A percentile compares a stretch with the other conserved stretches of the same genome.
phyloP scores from a whole-genome alignment of 176 grass and related monocot genomes.

The Zoysia japonica region DNA sequence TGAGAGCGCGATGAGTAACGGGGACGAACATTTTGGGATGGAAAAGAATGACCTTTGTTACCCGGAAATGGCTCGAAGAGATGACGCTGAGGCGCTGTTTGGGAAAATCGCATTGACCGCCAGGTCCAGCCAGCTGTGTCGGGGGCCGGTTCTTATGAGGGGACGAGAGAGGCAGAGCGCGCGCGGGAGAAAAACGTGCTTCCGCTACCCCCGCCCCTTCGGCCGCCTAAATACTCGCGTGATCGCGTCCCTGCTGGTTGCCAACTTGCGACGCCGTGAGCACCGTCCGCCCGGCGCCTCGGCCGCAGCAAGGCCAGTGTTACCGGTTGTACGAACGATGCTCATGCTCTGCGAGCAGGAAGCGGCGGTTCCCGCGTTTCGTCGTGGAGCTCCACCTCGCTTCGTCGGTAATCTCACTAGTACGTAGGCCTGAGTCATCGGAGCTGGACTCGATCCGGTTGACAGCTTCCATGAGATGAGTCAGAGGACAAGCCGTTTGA shows the following conservation, averaged over 20 bases:
- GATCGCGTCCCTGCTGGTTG: background rate
- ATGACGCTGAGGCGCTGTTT: background rate
- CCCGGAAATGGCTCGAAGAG: background rate
- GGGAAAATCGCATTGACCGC: constrained; percentile 19
- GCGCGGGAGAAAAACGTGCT: background rate
- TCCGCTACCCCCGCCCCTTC: background rate
- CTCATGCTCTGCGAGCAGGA: too few relatives aligned
- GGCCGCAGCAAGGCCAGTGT: too few relatives aligned
- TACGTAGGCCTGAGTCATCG: too few relatives aligned
- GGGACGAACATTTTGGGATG: background rate
- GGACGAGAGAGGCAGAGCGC: background rate
- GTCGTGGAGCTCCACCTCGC: too few relatives aligned
- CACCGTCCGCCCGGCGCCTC: background rate
- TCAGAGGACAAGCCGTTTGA: too few relatives aligned
- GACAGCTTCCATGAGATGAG: too few relatives aligned
- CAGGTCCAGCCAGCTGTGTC: background rate
- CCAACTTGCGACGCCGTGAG: background rate
- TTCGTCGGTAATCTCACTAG: too few relatives aligned
- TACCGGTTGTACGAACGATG: too few relatives aligned
- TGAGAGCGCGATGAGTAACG: background rate
- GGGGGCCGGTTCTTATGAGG: background rate
- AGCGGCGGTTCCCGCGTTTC: too few relatives aligned
- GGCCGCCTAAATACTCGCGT: background rate
- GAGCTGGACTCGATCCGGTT: too few relatives aligned
- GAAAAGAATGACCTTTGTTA: background rate